Conservation (phyloP, 139 green algal genomes). For the Chlorella sp. region DNA sequence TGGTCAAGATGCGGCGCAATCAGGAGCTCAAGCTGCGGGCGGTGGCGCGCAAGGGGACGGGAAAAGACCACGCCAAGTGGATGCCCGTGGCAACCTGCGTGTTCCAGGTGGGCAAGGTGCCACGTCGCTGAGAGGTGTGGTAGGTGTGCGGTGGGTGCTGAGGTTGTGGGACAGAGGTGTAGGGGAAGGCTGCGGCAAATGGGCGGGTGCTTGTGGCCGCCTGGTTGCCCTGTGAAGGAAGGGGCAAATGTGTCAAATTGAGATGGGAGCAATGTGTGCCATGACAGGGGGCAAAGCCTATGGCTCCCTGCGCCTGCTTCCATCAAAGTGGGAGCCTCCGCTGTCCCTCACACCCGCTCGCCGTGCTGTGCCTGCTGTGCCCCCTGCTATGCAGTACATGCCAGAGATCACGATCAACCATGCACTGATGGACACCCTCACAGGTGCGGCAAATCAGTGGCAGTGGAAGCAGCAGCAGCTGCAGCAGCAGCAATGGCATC, state of each 20-base stretch:
- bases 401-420: conserved; percentile 91
- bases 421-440: conserved; percentile 75
- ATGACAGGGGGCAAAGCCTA: no score
- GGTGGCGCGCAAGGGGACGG: conserved; percentile 90
- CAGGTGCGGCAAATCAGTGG: conserved; percentile 20
- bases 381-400: conserved; percentile 57
- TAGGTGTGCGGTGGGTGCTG: neutral
- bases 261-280: no score
- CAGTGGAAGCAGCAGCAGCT: neutral
- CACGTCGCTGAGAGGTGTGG: no score
- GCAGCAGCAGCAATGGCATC: no score
- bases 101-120: conserved; percentile 60
- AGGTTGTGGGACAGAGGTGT: neutral
- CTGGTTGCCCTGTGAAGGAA: no score
- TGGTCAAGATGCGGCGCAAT: conserved; percentile 90
- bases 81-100: conserved; percentile 90
- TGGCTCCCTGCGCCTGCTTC: no score
- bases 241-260: no score
- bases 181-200: no score
- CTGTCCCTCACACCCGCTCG: neutral
- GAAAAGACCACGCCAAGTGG: conserved; percentile 99
- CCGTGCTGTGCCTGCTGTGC: neutral
- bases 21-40: conserved; percentile 89
- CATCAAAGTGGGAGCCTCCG: neutral
- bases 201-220: no score